These are phyloP conservation scores for Crithidia expoeki DNA, from an alignment of 208 protist species.

Conservation along the genomic window DNA sequence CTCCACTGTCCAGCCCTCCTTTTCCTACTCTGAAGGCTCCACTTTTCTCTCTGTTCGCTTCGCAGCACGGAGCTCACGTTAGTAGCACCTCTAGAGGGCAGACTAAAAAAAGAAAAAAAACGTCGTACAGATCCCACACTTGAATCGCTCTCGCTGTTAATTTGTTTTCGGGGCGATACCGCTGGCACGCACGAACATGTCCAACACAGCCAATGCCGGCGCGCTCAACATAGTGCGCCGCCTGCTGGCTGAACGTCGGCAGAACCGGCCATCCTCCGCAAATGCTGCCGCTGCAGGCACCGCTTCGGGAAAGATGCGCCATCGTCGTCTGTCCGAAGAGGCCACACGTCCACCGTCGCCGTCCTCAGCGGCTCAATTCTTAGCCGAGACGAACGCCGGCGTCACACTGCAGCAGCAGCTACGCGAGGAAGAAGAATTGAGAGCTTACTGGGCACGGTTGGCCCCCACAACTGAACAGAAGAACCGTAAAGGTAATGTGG, in stretches of 20 bases:
- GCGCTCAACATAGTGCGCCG: conserved; percentile 14
- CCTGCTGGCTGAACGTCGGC: conserved; percentile 21
- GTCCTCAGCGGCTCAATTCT: background rate
- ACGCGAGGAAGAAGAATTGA: background rate
- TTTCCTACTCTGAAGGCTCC: too few species aligned
- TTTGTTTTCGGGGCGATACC: too few species aligned
- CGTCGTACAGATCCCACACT: too few species aligned
- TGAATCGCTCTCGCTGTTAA: too few species aligned
- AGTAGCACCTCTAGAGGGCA: too few species aligned
- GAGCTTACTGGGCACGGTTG: conserved; percentile 8
- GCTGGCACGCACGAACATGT: too few species aligned
- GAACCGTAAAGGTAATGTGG: too few species aligned
- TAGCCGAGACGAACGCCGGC: background rate
- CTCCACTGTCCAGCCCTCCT: too few species aligned
- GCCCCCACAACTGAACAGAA: background rate
- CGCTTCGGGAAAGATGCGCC: background rate
- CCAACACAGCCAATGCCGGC: background rate
- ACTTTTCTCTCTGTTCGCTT: too few species aligned
- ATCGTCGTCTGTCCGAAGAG: background rate
- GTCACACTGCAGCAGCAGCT: background rate
- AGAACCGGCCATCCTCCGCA: background rate
- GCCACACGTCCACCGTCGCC: background rate
- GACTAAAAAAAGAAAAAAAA: too few species aligned
- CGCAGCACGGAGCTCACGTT: too few species aligned
- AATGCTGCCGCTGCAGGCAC: background rate